Percentiles rank a stretch among this genome's conserved stretches.
Evolutionary conservation across 2,329 filamentous ascomycete genomes (phyloP).

Genomic region (Alternaria consortialis): DNA sequence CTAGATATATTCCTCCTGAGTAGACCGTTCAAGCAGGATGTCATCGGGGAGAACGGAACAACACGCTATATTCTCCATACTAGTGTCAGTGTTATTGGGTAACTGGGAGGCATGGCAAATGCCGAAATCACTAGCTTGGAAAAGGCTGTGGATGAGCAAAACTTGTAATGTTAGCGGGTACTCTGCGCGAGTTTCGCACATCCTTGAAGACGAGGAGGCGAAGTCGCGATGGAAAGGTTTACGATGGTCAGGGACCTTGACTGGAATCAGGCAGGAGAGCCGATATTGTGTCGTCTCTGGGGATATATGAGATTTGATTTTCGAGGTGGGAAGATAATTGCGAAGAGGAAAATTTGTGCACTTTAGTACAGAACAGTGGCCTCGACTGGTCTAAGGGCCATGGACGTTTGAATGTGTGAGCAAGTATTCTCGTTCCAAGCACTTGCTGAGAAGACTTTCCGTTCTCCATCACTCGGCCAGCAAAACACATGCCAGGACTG

Average conservation of each 20-base stretch:
- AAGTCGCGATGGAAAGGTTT: not conserved
- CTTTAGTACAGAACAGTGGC: no score
- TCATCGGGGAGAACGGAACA: not conserved
- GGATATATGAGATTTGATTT: no score
- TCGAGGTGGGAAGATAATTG: no score
- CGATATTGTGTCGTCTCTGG: not conserved
- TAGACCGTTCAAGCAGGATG: not conserved
- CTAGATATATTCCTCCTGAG: not conserved
- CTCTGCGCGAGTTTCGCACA: not conserved
- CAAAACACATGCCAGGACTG: no score
- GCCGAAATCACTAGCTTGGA: not conserved
- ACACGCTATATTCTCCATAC: not conserved
- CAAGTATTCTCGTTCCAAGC: no score
- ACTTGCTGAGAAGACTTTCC: no score
- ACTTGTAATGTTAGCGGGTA: not conserved
- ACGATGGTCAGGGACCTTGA: no score
- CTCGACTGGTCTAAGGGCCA: no score
- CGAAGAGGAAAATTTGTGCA: no score
- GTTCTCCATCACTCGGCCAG: no score
- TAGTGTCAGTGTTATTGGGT: not conserved
- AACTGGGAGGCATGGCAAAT: not conserved
- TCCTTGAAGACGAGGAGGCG: not conserved
- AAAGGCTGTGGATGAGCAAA: not conserved
- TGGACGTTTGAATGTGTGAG: no score
- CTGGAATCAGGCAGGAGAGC: no score